Evolutionary conservation across 1,284 basidiomycete species (phyloP), one percentile per base, ranked within the genome.

Genomic region (Rhodotorula glutinis): DNA sequence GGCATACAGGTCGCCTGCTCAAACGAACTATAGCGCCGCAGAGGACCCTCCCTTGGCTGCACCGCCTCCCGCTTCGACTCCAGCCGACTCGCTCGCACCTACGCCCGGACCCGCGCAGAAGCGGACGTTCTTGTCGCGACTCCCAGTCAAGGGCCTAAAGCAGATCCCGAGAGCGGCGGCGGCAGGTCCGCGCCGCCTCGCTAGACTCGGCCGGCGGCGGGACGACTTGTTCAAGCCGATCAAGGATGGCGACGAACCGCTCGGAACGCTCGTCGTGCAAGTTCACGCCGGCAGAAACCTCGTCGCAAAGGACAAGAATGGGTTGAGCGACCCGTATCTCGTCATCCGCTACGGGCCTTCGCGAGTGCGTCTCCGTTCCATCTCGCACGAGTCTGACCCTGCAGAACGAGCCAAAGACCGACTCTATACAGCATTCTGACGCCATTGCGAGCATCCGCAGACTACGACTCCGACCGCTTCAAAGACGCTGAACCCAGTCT

Each of bases 391-490:
- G 21, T 23, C 10, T 3, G 3, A 11, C 3, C 46, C 19, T 47
- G 7, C n/a, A 21, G 11, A 23, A 11, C 23, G 2, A 25, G 23
- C 21, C 46, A 11, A 38, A 9, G 49, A 51, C 25, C 16, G 27
- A 1, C 17, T 30, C 21, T 14, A 2, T 10, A n/a, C 17, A n/a
- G 3, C 53, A 23, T n/a, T 3, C 23, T 21, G 33, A 38, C 27
- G 25, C 29, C 27, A 52, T 29, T 25, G 3, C 21, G 30, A 85
- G 86, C 83, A 89, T 19, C 85, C 86, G 1, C 83, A 87, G n/a
- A 82, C 86, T 53, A 84, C 87, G 44, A 95, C 92, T 0, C 85
- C 91, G 0, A 90, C 91, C n/a, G 80, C 85, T 44, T 91, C 89
- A 77, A 86, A 87, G 67, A 88, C 85, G 0, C 77, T 89, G n/a